phyloP scores from a whole-genome alignment of 1,139 yeast genomes.

The Protomyces inouyei region DNA sequence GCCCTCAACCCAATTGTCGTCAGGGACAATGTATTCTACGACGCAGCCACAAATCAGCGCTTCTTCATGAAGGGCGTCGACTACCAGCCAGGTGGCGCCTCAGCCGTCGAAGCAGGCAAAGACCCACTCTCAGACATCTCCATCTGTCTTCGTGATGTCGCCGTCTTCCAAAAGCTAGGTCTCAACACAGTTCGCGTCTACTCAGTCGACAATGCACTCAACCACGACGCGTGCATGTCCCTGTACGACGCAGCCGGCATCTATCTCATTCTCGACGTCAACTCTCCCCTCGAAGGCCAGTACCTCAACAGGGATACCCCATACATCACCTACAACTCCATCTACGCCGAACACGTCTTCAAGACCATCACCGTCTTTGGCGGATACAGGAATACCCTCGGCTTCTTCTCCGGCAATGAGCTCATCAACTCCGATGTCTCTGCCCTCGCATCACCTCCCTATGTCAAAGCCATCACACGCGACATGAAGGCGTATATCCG shows the following conservation, averaged over 20 bases:
- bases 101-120: conserved; percentile 47
- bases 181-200: conserved; percentile 64
- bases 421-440: conserved; percentile 75
- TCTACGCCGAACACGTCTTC: conserved; percentile 68
- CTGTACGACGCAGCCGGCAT: conserved; percentile 83
- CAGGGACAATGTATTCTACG: conserved; percentile 28
- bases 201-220: conserved; percentile 50
- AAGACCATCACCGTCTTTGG: conserved; percentile 77
- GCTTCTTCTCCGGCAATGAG: conserved; percentile 93
- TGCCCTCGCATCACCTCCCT: conserved; percentile 59
- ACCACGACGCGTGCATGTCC: conserved; percentile 86
- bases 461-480: conserved; percentile 84
- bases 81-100: conserved; percentile 70
- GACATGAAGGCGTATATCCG: conserved; percentile 80
- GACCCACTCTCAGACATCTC: conserved; percentile 75
- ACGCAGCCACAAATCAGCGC: conserved; percentile 29
- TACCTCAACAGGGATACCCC: conserved; percentile 69
- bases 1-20: conserved; percentile 27
- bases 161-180: conserved; percentile 67
- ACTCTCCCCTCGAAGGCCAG: conserved; percentile 61
- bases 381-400: conserved; percentile 75
- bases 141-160: conserved; percentile 75
- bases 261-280: conserved; percentile 79
- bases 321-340: conserved; percentile 58
- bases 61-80: conserved; percentile 55